A percentile compares a stretch with the other conserved stretches of the same genome.
Conservation (phyloP, 1,139 yeast species). For the Saccharomyces hybrid region DNA sequence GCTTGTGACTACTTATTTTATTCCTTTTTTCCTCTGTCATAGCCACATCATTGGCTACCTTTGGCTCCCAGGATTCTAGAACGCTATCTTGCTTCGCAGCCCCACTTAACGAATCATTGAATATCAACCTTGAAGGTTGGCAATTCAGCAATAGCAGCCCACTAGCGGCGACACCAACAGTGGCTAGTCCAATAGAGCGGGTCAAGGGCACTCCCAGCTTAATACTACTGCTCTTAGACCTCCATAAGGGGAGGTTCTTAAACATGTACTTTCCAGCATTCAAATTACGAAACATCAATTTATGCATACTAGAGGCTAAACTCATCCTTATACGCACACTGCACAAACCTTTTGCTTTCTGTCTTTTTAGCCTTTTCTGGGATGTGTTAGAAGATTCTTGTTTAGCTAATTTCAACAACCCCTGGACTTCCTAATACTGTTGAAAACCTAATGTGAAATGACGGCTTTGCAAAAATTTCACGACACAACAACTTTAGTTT, state of each 20-base stretch:
- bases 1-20: conserved; percentile 15
- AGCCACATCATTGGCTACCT: neutral
- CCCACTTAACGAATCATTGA: conserved; percentile 1
- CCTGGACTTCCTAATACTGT: neutral
- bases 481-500: neutral
- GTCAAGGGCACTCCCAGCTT: neutral
- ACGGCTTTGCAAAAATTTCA: neutral
- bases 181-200: conserved; percentile 1
- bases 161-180: conserved; percentile 2
- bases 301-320: neutral
- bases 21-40: neutral
- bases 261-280: neutral
- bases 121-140: conserved; percentile 2
- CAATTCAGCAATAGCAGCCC: neutral
- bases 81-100: conserved; percentile 1
- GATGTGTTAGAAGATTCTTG: neutral
- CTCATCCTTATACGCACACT: neutral
- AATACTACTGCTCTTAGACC: neutral
- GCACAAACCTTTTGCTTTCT: neutral
- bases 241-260: neutral
- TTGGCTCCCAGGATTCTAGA: neutral
- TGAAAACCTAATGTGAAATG: neutral
- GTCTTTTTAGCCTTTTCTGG: neutral
- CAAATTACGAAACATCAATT: neutral
- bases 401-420: neutral